Conservation (phyloP, 345 rosid species). For the Gossypium raimondii region DNA sequence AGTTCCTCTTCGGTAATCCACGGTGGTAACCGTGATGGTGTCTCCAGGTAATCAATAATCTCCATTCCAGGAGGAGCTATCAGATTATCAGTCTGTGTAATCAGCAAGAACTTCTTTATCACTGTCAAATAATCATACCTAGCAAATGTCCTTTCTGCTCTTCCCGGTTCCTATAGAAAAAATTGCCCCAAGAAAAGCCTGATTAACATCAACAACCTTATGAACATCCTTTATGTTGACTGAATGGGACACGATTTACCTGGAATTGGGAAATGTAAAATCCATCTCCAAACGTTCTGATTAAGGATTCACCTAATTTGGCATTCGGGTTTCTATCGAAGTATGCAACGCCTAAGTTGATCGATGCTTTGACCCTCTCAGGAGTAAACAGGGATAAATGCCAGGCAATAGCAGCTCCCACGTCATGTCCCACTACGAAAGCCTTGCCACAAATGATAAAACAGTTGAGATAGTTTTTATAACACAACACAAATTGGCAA, state of each 20-base stretch:
- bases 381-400: slow-evolving; percentile 46
- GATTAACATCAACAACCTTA: not conserved
- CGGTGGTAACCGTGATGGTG: slow-evolving; percentile 42
- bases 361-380: slow-evolving; percentile 48
- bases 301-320: slow-evolving; percentile 28
- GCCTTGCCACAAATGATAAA: slow-evolving; percentile 32
- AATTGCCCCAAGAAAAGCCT: not conserved
- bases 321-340: slow-evolving; percentile 35
- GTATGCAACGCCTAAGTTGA: slow-evolving; percentile 45
- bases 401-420: slow-evolving; percentile 64
- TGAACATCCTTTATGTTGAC: not conserved
- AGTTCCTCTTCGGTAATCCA: slow-evolving; percentile 69
- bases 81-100: slow-evolving; percentile 40
- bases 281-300: slow-evolving; percentile 39
- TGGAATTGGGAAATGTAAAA: slow-evolving; percentile 59
- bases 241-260: slow-evolving; percentile 28
- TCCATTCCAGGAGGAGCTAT: slow-evolving; percentile 63
- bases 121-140: slow-evolving; percentile 53
- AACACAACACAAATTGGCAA: not conserved
- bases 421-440: slow-evolving; percentile 63
- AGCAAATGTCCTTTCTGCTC: slow-evolving; percentile 73
- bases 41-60: slow-evolving; percentile 51
- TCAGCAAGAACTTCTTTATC: slow-evolving; percentile 61
- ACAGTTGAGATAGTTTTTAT: too few relatives aligned
- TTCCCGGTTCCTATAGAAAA: slow-evolving; percentile 53